These are phyloP conservation scores for Penicillium sclerotiorum DNA, from an alignment of 2,329 filamentous ascomycete species.

Conservation along the genomic window DNA sequence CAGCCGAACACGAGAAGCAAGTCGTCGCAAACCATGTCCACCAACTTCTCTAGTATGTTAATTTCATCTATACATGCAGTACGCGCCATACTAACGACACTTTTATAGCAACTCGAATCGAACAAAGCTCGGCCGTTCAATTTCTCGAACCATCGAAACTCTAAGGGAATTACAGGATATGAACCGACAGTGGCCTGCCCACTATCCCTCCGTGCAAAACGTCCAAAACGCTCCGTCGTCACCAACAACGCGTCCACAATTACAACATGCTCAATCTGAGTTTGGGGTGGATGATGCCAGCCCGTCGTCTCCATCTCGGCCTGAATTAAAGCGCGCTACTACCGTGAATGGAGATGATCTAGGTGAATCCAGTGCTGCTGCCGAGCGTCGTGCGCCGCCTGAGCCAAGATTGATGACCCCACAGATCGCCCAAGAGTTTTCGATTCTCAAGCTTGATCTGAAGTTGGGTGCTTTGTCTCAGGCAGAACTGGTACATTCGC, in stretches of 20 bases:
- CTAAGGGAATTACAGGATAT: slow-evolving; percentile 82
- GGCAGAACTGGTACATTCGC: slow-evolving; percentile 86
- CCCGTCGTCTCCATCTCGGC: slow-evolving; percentile 41
- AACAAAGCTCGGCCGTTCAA: slow-evolving; percentile 80
- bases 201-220: slow-evolving; percentile 72
- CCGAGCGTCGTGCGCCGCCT: slow-evolving; percentile 61
- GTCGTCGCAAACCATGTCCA: slow-evolving; percentile 80
- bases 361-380: slow-evolving; percentile 73
- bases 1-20: slow-evolving; percentile 65
- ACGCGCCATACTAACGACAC: slow-evolving; percentile 17
- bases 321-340: slow-evolving; percentile 70
- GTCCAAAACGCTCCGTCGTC: slow-evolving; percentile 20
- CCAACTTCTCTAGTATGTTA: slow-evolving; percentile 76
- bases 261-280: slow-evolving; percentile 41
- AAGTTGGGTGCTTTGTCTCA: slow-evolving; percentile 87
- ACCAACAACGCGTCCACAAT: slow-evolving; percentile 36
- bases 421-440: slow-evolving; percentile 94
- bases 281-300: slow-evolving; percentile 28
- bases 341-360: slow-evolving; percentile 62
- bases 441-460: slow-evolving; percentile 89
- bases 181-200: slow-evolving; percentile 90
- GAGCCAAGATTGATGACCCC: slow-evolving; percentile 87
- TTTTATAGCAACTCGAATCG: slow-evolving; percentile 75
- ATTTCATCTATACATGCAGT: background rate
- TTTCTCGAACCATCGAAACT: slow-evolving; percentile 81